Percentiles rank a stretch among this genome's conserved stretches.
phyloP scores from a whole-genome alignment of 1,139 yeast genomes.

The Blastobotrys serpentis region DNA sequence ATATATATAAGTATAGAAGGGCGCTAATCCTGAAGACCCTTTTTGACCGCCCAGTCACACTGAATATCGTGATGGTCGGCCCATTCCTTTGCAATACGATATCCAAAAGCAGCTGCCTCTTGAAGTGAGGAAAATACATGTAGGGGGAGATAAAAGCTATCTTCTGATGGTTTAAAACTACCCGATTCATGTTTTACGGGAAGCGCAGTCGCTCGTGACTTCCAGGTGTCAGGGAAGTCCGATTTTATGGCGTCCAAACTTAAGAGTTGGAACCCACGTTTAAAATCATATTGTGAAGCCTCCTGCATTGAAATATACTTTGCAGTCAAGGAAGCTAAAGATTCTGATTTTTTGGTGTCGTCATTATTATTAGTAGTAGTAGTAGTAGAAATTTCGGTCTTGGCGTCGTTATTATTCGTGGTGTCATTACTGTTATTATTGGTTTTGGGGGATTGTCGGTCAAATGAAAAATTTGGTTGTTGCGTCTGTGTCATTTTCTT shows the following conservation, averaged over 20 bases:
- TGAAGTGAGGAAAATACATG: slow-evolving; percentile 41
- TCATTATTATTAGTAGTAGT: too few relatives aligned
- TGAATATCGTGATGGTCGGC: slow-evolving; percentile 32
- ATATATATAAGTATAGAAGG: too few relatives aligned
- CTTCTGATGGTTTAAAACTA: slow-evolving; percentile 36
- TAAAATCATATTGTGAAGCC: slow-evolving; percentile 36
- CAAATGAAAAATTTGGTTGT: neutral
- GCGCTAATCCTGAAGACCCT: slow-evolving; percentile 7
- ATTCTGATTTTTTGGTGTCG: neutral
- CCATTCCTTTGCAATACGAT: slow-evolving; percentile 39
- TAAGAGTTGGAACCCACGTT: slow-evolving; percentile 34
- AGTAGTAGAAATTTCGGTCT: too few relatives aligned
- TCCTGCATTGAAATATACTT: slow-evolving; percentile 27
- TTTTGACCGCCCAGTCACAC: slow-evolving; percentile 29
- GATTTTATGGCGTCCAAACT: slow-evolving; percentile 29
- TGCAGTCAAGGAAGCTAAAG: slow-evolving; percentile 12
- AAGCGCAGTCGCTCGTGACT: slow-evolving; percentile 23
- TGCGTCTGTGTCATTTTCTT: slow-evolving; percentile 4
- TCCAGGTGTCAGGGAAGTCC: slow-evolving; percentile 38
- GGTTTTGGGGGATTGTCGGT: slow-evolving; percentile 6
- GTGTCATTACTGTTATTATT: slow-evolving; percentile 1
- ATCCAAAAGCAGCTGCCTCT: slow-evolving; percentile 44
- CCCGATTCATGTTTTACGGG: slow-evolving; percentile 30
- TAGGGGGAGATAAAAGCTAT: slow-evolving; percentile 40
- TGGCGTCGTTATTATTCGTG: slow-evolving; percentile 4